phyloP scores from a whole-genome alignment of 2,329 filamentous ascomycete genomes.

The Phyllachora maydis region DNA sequence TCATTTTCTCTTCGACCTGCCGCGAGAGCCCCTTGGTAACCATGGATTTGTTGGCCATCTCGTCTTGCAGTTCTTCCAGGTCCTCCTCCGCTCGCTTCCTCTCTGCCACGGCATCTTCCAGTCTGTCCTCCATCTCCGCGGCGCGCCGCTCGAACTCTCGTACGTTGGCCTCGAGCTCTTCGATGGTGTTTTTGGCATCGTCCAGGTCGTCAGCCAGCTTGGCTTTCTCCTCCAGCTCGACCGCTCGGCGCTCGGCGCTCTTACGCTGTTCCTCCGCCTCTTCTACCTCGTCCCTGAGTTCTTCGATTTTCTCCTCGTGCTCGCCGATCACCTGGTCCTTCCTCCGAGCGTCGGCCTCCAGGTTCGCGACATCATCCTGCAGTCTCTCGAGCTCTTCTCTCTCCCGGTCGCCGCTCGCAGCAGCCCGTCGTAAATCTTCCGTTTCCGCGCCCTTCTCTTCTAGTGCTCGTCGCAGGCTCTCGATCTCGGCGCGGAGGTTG shows the following conservation, averaged over 20 bases:
- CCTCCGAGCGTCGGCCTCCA: conserved; percentile 55
- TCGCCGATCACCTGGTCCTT: conserved; percentile 56
- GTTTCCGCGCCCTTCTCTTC: conserved; percentile 39
- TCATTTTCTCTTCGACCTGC: conserved; percentile 52
- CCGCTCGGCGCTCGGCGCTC: conserved; percentile 19
- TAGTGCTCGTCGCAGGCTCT: conserved; percentile 32
- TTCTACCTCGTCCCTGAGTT: conserved; percentile 32
- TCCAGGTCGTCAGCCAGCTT: conserved; percentile 27
- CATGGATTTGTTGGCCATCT: conserved; percentile 62
- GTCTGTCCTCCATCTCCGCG: conserved; percentile 30
- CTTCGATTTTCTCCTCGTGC: conserved; percentile 54
- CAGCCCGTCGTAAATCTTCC: conserved; percentile 35
- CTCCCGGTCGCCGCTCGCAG: conserved; percentile 34
- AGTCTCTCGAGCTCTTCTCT: conserved; percentile 43
- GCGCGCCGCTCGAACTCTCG: conserved; percentile 31
- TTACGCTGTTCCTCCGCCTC: conserved; percentile 22
- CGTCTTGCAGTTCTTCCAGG: conserved; percentile 48
- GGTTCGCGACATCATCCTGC: conserved; percentile 52
- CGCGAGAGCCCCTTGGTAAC: conserved; percentile 54
- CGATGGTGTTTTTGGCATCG: conserved; percentile 35
- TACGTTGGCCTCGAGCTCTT: conserved; percentile 33
- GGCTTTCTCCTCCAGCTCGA: conserved; percentile 36
- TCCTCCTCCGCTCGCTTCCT: conserved; percentile 36
- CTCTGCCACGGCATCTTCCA: conserved; percentile 29
- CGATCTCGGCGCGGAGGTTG: conserved; percentile 38